Percentiles rank a stretch among this genome's conserved stretches.
Evolutionary conservation across 2,329 filamentous ascomycete species (phyloP).

Genomic region (Alternaria triticimaculans): DNA sequence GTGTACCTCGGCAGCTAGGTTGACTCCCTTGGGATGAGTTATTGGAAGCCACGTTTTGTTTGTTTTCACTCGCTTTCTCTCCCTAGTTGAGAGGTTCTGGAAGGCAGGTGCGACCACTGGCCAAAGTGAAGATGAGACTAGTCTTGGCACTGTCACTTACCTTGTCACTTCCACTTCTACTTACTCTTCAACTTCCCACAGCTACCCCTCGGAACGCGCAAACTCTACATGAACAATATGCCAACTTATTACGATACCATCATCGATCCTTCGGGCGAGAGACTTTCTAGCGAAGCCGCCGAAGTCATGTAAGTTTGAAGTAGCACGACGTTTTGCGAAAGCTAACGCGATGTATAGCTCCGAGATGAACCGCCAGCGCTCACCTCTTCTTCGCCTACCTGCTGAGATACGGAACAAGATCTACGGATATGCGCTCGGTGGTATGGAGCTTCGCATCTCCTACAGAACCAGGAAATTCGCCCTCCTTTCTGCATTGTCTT

Average conservation of each 20-base stretch:
- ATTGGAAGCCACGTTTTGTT: not conserved
- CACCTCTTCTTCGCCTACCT: not conserved
- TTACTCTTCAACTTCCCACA: not conserved
- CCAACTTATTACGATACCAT: not conserved
- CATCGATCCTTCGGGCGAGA: not conserved
- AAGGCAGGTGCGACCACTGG: not conserved
- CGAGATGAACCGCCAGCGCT: not conserved
- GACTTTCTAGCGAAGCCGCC: not conserved
- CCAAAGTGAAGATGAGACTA: not conserved
- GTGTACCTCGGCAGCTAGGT: not conserved
- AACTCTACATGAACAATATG: not conserved
- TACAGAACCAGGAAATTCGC: accelerated
- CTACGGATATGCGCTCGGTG: not conserved
- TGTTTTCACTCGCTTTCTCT: not conserved
- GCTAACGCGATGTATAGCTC: not conserved
- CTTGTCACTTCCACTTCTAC: not conserved
- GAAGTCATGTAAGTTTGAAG: not conserved
- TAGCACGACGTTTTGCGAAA: accelerated
- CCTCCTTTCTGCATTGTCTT: not conserved
- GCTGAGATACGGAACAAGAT: not conserved
- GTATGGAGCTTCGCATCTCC: not conserved
- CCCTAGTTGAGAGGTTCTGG: not conserved
- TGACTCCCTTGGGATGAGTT: not conserved
- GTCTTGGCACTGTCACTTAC: not conserved
- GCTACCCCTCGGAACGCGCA: not conserved